Percentiles rank a stretch among this genome's conserved stretches.
Conservation (phyloP, 176 grass and related monocot species). For the Areca catechu region DNA sequence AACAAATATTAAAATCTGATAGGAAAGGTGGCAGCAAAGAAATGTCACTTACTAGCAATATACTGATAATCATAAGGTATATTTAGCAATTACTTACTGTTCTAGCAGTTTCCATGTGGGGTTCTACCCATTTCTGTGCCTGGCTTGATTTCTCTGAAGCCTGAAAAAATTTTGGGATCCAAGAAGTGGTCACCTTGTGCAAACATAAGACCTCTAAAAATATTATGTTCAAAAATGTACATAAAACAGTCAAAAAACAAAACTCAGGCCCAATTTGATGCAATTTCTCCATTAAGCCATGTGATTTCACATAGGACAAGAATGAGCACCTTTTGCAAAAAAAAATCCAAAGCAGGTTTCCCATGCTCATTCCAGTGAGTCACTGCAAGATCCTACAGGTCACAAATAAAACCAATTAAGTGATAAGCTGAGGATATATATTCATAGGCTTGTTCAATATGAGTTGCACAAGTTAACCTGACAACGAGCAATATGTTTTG, state of each 20-base stretch:
- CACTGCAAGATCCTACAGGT: constrained; percentile 8
- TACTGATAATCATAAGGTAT: not conserved
- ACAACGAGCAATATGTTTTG: constrained; percentile 1
- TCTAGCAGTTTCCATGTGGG: constrained; percentile 10
- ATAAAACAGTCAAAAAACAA: too few relatives aligned
- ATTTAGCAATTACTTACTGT: constrained; percentile 10
- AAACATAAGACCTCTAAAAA: too few relatives aligned
- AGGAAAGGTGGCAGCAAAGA: too few relatives aligned
- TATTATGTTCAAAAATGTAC: too few relatives aligned
- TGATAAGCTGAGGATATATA: not conserved
- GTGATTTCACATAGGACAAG: too few relatives aligned
- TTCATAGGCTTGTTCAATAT: not conserved
- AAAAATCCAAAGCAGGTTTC: constrained; percentile 13
- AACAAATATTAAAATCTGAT: too few relatives aligned
- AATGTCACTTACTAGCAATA: not conserved
- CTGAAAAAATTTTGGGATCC: constrained; percentile 8
- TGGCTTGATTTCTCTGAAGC: constrained; percentile 10
- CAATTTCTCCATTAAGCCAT: not conserved
- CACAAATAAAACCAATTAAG: not conserved
- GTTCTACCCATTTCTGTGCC: constrained; percentile 16
- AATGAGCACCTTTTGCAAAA: constrained; percentile 4
- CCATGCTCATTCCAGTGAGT: constrained; percentile 9
- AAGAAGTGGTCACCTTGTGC: too few relatives aligned
- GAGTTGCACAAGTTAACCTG: constrained; percentile 23
- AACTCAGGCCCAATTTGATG: not conserved